Evolutionary conservation across 1,284 basidiomycete species (phyloP).

Genomic region (Cryptococcus jaspeensis): DNA sequence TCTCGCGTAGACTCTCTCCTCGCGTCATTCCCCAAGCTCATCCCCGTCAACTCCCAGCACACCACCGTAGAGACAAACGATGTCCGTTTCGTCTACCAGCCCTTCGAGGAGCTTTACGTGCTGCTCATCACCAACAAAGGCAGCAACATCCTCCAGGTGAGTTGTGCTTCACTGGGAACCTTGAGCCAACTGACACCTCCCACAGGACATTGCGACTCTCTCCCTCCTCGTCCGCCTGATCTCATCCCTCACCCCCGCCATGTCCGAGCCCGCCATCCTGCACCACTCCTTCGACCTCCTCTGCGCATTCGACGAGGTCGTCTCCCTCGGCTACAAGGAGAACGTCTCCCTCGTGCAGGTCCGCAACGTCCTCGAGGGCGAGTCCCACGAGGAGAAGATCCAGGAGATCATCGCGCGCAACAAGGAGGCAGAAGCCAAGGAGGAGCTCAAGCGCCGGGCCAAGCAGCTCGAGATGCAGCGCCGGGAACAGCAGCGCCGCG

Average conservation of each 20-base stretch:
- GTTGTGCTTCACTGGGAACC: constrained; percentile 18
- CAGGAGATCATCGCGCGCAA: constrained; percentile 99
- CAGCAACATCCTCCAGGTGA: constrained; percentile 82
- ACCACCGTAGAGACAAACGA: constrained; percentile 90
- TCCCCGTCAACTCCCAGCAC: constrained; percentile 95
- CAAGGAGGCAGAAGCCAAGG: constrained; percentile 99
- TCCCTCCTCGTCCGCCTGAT: constrained; percentile 92
- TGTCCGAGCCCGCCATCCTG: constrained; percentile 82
- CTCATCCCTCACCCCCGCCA: constrained; percentile 78
- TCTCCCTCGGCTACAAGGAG: constrained; percentile 91
- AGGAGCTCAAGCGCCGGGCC: constrained; percentile 95
- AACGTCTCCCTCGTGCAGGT: constrained; percentile 90
- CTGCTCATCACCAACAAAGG: constrained; percentile 97
- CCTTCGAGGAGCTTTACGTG: constrained; percentile 96
- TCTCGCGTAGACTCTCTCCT: constrained; percentile 92
- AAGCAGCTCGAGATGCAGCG: constrained; percentile 99
- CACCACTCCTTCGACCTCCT: constrained; percentile 93
- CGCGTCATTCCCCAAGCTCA: constrained; percentile 95
- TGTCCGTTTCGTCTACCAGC: constrained; percentile 97
- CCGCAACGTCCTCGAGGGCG: constrained; percentile 91
- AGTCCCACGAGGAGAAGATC: constrained; percentile 99
- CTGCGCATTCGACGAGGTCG: constrained; percentile 95
- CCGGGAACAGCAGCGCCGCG: constrained; percentile 82
- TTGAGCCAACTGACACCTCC: no score
- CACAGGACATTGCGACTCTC: constrained; percentile 88